Evolutionary conservation across 2,329 filamentous ascomycete genomes (phyloP).

Genomic region (Ascocoryne sarcoides): DNA sequence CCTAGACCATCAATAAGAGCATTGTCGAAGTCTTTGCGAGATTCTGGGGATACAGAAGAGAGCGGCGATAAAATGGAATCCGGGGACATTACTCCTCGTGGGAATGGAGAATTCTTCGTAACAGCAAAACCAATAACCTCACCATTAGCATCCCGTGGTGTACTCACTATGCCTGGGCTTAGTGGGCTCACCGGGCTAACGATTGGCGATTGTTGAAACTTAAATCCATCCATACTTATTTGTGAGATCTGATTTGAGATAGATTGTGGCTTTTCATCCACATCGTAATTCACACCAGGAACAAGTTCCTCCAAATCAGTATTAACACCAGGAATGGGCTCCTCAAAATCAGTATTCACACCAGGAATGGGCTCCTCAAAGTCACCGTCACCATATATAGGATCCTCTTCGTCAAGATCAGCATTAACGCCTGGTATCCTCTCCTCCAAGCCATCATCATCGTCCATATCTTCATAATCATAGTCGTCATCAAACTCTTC

Average conservation of each 20-base stretch:
- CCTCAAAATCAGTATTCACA: slow-evolving; percentile 46
- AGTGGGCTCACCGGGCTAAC: slow-evolving; percentile 43
- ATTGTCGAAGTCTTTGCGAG: slow-evolving; percentile 6
- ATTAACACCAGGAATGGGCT: slow-evolving; percentile 52
- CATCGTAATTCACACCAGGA: slow-evolving; percentile 45
- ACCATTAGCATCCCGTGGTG: slow-evolving; percentile 47
- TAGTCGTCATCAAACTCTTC: slow-evolving; percentile 49
- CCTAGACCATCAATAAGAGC: slow-evolving; percentile 11
- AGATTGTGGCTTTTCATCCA: slow-evolving; percentile 18
- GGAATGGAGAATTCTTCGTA: slow-evolving; percentile 24
- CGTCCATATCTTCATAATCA: slow-evolving; percentile 54
- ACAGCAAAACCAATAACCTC: slow-evolving; percentile 48
- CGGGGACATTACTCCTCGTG: slow-evolving; percentile 4
- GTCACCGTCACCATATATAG: slow-evolving; percentile 24
- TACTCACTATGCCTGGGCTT: slow-evolving; percentile 38
- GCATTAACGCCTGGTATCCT: slow-evolving; percentile 51
- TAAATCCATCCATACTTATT: slow-evolving; percentile 21
- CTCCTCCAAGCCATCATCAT: slow-evolving; percentile 58
- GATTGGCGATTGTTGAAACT: slow-evolving; percentile 36
- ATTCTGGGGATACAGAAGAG: slow-evolving; percentile 8
- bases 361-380: slow-evolving; percentile 56
- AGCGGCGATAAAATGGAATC: slow-evolving; percentile 9
- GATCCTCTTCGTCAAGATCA: slow-evolving; percentile 29
- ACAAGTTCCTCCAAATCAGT: slow-evolving; percentile 54
- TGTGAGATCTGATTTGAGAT: background rate